A percentile compares a stretch with the other conserved stretches of the same genome.
Evolutionary conservation across 2,329 filamentous ascomycete genomes (phyloP).

Genomic region (Lachnellula occidentalis): DNA sequence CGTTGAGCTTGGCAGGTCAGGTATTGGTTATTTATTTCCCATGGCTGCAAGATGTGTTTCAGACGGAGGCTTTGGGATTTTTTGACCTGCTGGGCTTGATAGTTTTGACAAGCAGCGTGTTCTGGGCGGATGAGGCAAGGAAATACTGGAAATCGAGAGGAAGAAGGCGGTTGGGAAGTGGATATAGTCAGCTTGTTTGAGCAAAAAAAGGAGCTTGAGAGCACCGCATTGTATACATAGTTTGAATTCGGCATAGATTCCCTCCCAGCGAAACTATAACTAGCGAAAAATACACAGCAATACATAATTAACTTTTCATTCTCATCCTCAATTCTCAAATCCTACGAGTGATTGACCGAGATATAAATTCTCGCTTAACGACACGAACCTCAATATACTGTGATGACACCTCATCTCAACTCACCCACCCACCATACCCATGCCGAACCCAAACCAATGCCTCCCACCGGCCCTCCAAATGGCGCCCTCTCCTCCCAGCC

Average conservation of each 20-base stretch:
- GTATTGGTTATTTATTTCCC: constrained; percentile 91
- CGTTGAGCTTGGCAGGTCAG: constrained; percentile 78
- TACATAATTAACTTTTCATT: neutral
- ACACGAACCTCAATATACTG: constrained; percentile 8
- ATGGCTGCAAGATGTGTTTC: constrained; percentile 88
- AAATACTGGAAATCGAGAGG: constrained; percentile 67
- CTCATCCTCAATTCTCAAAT: neutral
- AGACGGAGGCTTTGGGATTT: constrained; percentile 78
- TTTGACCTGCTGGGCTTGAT: constrained; percentile 70
- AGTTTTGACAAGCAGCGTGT: constrained; percentile 77
- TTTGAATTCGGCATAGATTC: constrained; percentile 6
- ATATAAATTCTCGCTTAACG: constrained; percentile 21
- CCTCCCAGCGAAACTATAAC: neutral
- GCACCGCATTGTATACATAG: constrained; percentile 11
- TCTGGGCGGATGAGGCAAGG: constrained; percentile 88
- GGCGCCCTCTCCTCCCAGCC: constrained; percentile 19
- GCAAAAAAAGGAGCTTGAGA: neutral
- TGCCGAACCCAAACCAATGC: constrained; percentile 31
- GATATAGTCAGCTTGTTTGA: constrained; percentile 63
- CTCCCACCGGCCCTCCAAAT: constrained; percentile 32
- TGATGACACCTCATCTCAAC: neutral
- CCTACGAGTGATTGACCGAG: neutral
- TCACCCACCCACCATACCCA: constrained; percentile 17
- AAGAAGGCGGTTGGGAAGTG: constrained; percentile 48
- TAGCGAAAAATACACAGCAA: neutral